These are phyloP conservation scores for Carex parvula DNA, from an alignment of 176 grass and related monocot genomes.

Conservation along the genomic window DNA sequence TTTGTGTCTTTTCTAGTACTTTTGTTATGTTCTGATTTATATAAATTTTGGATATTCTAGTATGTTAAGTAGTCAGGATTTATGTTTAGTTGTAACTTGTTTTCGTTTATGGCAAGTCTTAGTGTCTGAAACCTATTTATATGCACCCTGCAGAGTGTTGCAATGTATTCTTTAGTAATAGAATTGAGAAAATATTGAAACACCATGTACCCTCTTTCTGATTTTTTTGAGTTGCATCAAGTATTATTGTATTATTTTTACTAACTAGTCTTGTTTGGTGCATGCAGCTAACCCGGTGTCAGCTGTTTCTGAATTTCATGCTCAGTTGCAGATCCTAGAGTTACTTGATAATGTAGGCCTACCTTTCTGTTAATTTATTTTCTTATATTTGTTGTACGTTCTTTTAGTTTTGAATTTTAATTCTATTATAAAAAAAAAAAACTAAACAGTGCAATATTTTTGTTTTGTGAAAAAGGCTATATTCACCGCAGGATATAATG, in stretches of 20 bases:
- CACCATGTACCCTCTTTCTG: background rate
- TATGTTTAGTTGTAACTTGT: background rate
- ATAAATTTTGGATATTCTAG: background rate
- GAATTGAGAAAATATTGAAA: background rate
- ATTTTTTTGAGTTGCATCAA: background rate
- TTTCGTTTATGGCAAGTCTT: background rate
- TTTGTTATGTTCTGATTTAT: background rate
- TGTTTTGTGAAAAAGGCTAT: constrained; percentile 55
- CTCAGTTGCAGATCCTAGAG: constrained; percentile 96
- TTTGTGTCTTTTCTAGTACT: background rate
- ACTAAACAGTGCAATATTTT: background rate
- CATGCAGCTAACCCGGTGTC: constrained; percentile 52
- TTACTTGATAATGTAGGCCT: constrained; percentile 92
- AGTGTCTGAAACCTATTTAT: background rate
- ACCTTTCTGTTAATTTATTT: constrained; percentile 3
- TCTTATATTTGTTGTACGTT: background rate
- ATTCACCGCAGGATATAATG: constrained; percentile 94
- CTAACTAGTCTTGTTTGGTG: background rate
- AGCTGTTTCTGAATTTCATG: constrained; percentile 62
- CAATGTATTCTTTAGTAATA: background rate
- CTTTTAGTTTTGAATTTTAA: constrained; percentile 1
- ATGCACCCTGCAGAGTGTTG: background rate
- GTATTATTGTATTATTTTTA: background rate
- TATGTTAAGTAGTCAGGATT: background rate
- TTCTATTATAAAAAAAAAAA: background rate